Evolutionary conservation across 192 early-diverging fungal species (phyloP).

Genomic region (Backusella liffmaniae): DNA sequence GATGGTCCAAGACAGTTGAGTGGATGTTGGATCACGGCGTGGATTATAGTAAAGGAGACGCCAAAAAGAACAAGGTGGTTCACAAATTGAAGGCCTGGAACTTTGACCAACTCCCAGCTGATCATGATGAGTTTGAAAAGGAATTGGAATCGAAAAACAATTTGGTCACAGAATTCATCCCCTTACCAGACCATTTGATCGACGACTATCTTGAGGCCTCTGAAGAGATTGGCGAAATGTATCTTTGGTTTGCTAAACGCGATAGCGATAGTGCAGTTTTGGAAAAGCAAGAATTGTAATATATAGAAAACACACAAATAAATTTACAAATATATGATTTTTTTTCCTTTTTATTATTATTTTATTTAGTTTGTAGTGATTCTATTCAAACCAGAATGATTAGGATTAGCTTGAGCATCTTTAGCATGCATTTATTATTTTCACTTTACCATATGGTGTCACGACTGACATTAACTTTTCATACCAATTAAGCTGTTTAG

Average conservation of each 20-base stretch:
- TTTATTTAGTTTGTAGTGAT: neutral
- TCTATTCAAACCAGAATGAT: neutral
- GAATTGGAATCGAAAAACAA: constrained; percentile 27
- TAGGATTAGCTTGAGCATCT: neutral
- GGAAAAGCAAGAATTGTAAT: neutral
- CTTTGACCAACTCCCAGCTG: constrained; percentile 27
- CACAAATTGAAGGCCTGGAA: constrained; percentile 28
- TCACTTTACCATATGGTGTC: constrained; percentile 10
- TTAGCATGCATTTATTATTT: neutral
- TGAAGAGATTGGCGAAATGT: constrained; percentile 34
- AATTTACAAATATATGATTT: neutral
- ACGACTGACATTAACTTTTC: neutral
- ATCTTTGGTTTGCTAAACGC: constrained; percentile 36
- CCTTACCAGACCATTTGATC: constrained; percentile 21
- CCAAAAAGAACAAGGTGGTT: constrained; percentile 13
- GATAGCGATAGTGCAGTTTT: constrained; percentile 1
- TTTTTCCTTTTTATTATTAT: neutral
- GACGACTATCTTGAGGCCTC: constrained; percentile 25
- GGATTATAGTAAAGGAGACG: neutral
- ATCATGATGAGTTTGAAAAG: constrained; percentile 35
- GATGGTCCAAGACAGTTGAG: constrained; percentile 24
- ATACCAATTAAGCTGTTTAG: neutral
- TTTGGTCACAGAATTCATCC: constrained; percentile 28
- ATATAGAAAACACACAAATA: neutral
- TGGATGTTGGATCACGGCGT: constrained; percentile 21